phyloP scores from a whole-genome alignment of 331 rosid genomes.

The Pyracantha coccinea region DNA sequence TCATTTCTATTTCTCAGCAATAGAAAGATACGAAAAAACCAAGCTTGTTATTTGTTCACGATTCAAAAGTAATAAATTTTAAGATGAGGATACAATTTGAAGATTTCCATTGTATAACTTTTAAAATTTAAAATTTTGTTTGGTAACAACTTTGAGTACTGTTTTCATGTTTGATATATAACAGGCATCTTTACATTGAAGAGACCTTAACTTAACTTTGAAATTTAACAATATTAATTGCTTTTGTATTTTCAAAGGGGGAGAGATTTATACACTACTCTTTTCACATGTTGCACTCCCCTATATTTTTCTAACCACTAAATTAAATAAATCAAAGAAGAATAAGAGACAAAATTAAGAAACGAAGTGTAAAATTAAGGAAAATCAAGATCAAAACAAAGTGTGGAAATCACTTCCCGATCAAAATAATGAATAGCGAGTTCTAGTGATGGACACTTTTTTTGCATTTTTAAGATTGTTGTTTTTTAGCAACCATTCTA shows the following conservation, averaged over 20 bases:
- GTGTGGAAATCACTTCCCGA: not conserved
- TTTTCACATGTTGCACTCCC: not conserved
- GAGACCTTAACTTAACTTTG: not conserved
- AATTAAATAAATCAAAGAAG: no score
- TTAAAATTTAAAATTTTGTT: no score
- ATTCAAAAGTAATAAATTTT: not conserved
- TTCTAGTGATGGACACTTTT: not conserved
- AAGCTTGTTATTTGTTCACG: not conserved
- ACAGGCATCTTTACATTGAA: not conserved
- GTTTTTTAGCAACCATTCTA: not conserved
- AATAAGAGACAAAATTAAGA: not conserved
- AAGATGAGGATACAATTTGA: not conserved
- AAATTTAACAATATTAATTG: not conserved
- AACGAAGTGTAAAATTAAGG: not conserved
- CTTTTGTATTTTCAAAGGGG: not conserved
- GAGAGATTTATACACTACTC: not conserved
- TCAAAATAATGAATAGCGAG: not conserved
- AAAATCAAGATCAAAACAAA: not conserved
- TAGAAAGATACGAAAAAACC: not conserved
- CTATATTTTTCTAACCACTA: not conserved
- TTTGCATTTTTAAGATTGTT: not conserved
- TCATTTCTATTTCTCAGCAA: not conserved
- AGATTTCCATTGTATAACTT: not conserved
- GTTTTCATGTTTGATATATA: not conserved
- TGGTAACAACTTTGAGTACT: not conserved